These are phyloP conservation scores for Paxillus involutus DNA, from an alignment of 768 basidiomycete species.

Conservation along the genomic window DNA sequence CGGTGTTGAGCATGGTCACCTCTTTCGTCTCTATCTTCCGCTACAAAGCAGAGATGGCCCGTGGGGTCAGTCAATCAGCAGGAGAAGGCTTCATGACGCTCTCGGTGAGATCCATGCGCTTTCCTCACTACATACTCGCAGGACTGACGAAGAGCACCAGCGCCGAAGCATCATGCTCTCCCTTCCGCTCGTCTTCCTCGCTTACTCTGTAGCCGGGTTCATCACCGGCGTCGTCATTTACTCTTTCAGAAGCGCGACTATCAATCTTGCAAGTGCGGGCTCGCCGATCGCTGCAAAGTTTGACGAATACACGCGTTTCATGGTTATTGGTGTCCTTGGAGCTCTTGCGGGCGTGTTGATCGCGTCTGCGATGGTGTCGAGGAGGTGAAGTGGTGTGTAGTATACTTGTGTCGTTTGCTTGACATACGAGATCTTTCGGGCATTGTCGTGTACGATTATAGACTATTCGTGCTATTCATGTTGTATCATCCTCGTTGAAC, in stretches of 20 bases:
- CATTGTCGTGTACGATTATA: not conserved
- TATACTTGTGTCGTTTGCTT: too few species aligned
- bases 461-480: too few species aligned
- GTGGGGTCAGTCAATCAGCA: conserved; percentile 41
- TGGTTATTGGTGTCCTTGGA: conserved; percentile 62
- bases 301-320: conserved; percentile 61
- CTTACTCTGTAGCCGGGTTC: conserved; percentile 70
- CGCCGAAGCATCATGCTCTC: conserved; percentile 63
- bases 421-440: not conserved
- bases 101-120: conserved; percentile 32
- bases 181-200: conserved; percentile 70
- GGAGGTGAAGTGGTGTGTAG: conserved; percentile 12
- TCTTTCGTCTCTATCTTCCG: conserved; percentile 69
- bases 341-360: conserved; percentile 62
- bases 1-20: conserved; percentile 67
- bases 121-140: conserved; percentile 1
- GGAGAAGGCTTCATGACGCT: conserved; percentile 60
- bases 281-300: conserved; percentile 43
- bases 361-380: conserved; percentile 41
- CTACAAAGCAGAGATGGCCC: conserved; percentile 65
- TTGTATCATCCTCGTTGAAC: too few species aligned
- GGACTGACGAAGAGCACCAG: conserved; percentile 17
- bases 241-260: conserved; percentile 53
- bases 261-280: conserved; percentile 35
- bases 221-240: conserved; percentile 65